Conservation (phyloP, 441 rosid genomes). For the Erysimum cheiri region DNA sequence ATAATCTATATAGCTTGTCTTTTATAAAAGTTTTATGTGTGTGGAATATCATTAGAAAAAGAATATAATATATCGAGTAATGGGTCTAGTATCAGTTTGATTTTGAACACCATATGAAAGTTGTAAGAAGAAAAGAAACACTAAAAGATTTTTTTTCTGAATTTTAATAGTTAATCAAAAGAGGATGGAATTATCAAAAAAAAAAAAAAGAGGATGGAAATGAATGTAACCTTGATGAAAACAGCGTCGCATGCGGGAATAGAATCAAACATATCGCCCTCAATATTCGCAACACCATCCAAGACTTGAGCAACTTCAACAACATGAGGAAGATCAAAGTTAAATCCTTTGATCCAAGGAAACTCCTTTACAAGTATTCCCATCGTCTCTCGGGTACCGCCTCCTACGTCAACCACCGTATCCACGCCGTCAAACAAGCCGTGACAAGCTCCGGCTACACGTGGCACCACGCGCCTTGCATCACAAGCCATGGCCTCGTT, state of each 20-base stretch:
- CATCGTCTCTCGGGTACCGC: slow-evolving; percentile 64
- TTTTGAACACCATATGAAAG: not conserved
- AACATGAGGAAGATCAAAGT: slow-evolving; percentile 80
- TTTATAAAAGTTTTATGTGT: too few relatives aligned
- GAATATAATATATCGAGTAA: too few relatives aligned
- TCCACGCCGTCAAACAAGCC: slow-evolving; percentile 60
- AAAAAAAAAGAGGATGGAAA: not conserved
- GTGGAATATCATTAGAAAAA: too few relatives aligned
- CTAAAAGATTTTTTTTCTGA: not conserved
- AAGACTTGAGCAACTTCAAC: slow-evolving; percentile 44
- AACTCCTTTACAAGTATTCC: slow-evolving; percentile 56
- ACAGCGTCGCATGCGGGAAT: slow-evolving; percentile 58
- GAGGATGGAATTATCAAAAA: not conserved
- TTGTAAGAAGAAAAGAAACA: not conserved
- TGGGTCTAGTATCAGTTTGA: not conserved
- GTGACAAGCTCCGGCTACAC: slow-evolving; percentile 47
- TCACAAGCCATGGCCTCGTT: slow-evolving; percentile 72
- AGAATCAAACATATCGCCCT: slow-evolving; percentile 56
- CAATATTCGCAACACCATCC: slow-evolving; percentile 53
- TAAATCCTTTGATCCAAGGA: slow-evolving; percentile 66
- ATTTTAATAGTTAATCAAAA: not conserved
- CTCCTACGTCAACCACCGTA: slow-evolving; percentile 74
- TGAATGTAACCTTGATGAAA: slow-evolving; percentile 47
- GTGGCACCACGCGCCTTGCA: slow-evolving; percentile 52
- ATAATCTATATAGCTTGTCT: too few relatives aligned